Base-by-base conservation (phyloP, 2,329 filamentous ascomycete species). In the Diaporthe citri region DNA sequence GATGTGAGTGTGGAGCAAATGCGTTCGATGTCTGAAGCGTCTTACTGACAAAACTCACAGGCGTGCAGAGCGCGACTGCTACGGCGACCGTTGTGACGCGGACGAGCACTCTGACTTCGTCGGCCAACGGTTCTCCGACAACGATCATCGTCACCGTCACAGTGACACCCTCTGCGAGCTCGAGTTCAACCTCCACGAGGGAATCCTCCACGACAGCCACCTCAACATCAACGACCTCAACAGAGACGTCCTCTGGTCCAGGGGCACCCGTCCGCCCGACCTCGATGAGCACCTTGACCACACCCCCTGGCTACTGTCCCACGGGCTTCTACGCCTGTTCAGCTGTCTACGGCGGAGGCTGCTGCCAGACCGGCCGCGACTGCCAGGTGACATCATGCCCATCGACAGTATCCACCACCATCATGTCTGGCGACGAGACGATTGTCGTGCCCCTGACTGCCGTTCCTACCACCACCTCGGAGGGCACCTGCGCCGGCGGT, bases 311-410 rank as follows among this genome's bases (percentile, higher is more conserved):
- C 43, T 87, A 89, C 79, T 98, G 96, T 79, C 96, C 96, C 0
- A 96, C 93, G 0, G 96, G 96, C 3, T 98, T 96, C 87, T 98
- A 98, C 83, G 93, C 95, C 69, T 98, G 96, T 83, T 90, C 93
- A 3, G 96, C 96, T 2, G 92, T 92, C 75, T 95, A 96, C 75
- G 95, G 94, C 20, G 95, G 95, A 28, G 90, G 90, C 2, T 98
- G 96, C 86, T 98, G 96, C 85, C 93, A 94, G 74, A 95, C 95
- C 0, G 96, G 95, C 2, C 91, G 96, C 28, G 90, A 97, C 84
- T 98, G 96, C 84, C 90, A 93, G 75, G 93, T 92, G 0, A 94
- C 93, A 0, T 94, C 93, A 9, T 98, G 96, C 80, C 94, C 94
- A 0, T 84, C 90, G 0, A 85, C 87, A 0, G 80, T 87, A 0